phyloP scores from a whole-genome alignment of 768 basidiomycete species.

The Thelephora ganbajun region DNA sequence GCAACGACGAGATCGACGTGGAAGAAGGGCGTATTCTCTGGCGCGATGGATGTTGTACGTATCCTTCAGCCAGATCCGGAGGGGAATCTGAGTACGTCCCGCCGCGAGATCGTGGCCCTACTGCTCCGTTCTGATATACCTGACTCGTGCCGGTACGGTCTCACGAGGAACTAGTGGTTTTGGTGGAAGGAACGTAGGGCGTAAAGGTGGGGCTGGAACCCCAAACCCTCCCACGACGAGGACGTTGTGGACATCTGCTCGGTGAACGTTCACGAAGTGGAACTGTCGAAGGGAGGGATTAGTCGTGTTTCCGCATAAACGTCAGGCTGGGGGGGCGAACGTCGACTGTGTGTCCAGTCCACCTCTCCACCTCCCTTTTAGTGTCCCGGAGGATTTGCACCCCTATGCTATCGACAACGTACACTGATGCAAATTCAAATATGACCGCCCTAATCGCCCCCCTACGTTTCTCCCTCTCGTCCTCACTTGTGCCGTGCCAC shows the following conservation, averaged over 20 bases:
- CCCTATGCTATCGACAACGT: conserved; percentile 75
- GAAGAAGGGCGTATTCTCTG: conserved; percentile 65
- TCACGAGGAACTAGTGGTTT: conserved; percentile 22
- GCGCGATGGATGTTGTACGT: conserved; percentile 20
- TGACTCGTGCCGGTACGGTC: conserved; percentile 14
- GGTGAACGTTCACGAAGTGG: conserved; percentile 83
- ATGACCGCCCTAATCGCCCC: too few species aligned
- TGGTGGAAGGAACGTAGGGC: conserved; percentile 63
- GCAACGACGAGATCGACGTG: conserved; percentile 39
- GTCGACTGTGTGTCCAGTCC: conserved; percentile 62
- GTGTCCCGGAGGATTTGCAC: conserved; percentile 84
- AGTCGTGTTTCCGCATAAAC: too few species aligned
- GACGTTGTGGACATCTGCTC: conserved; percentile 84
- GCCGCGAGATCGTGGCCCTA: not conserved
- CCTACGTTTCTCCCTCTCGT: too few species aligned
- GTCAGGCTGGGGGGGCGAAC: not conserved
- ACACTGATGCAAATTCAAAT: too few species aligned
- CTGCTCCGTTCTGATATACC: not conserved
- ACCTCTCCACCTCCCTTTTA: conserved; percentile 70
- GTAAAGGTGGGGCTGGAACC: conserved; percentile 36
- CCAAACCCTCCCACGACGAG: conserved; percentile 86
- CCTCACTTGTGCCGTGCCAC: conserved; percentile 36
- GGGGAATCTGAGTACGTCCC: not conserved
- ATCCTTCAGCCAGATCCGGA: not conserved
- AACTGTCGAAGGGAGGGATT: conserved; percentile 26